Evolutionary conservation across 2,329 filamentous ascomycete species (phyloP).

Genomic region (Fonsecaea monophora): DNA sequence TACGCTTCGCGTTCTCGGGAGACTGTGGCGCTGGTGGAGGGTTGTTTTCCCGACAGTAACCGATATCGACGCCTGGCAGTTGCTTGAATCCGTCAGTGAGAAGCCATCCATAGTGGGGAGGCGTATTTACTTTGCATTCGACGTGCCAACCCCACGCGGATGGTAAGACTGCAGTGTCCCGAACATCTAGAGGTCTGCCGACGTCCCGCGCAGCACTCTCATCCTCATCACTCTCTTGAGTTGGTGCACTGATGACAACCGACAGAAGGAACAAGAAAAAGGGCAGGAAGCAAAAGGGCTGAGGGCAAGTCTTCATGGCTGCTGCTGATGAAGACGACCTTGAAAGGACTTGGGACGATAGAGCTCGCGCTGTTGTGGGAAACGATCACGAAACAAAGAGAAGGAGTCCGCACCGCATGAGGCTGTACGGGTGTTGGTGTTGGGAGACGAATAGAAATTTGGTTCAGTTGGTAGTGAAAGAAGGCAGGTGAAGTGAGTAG

Average conservation of each 20-base stretch:
- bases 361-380: background rate
- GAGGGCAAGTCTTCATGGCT: background rate
- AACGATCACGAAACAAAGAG: background rate
- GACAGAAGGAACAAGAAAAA: background rate
- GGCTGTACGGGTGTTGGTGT: background rate
- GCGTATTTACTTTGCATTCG: constrained; percentile 5
- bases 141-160: constrained; percentile 9
- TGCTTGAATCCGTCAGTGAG: background rate
- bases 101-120: background rate
- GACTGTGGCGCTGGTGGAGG: background rate
- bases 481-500: constrained; percentile 1
- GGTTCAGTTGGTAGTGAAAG: background rate
- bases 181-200: background rate
- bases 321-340: background rate
- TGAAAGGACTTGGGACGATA: background rate
- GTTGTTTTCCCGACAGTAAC: background rate
- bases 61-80: constrained; percentile 4
- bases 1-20: background rate
- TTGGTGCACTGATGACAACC: constrained; percentile 7
- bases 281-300: background rate
- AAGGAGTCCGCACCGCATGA: background rate
- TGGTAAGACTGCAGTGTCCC: constrained; percentile 2
- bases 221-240: background rate
- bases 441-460: background rate
- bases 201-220: background rate